Evolutionary conservation across 257 asterid genomes (phyloP).

Genomic region (Fraxinus excelsior): DNA sequence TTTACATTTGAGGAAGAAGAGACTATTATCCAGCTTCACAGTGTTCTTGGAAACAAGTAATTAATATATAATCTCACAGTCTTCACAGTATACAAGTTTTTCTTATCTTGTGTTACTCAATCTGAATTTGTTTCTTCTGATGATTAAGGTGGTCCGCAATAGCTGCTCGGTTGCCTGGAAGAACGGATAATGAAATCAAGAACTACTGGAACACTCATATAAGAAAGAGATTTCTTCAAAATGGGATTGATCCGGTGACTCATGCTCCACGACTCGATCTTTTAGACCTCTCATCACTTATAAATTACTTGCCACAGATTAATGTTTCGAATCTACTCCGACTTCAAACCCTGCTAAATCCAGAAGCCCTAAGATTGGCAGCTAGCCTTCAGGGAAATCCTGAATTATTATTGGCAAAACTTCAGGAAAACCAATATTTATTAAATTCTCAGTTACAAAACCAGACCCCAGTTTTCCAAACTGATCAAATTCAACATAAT

Average conservation of each 20-base stretch:
- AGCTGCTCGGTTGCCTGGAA: too few species aligned
- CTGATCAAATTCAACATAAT: constrained; percentile 10
- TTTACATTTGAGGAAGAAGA: constrained; percentile 36
- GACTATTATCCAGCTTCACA: constrained; percentile 31
- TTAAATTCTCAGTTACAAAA: background rate
- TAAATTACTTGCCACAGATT: constrained; percentile 14
- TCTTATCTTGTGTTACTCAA: background rate
- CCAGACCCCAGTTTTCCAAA: constrained; percentile 20
- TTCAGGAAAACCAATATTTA: constrained; percentile 26
- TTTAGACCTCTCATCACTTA: constrained; percentile 23
- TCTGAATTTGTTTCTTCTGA: background rate
- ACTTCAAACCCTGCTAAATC: constrained; percentile 25
- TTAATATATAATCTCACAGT: background rate
- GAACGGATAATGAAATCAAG: too few species aligned
- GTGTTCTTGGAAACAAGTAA: constrained; percentile 39
- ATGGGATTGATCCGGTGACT: constrained; percentile 27
- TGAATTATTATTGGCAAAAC: constrained; percentile 10
- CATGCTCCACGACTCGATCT: constrained; percentile 23
- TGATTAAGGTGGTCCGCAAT: too few species aligned
- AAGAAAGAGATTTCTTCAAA: constrained; percentile 14
- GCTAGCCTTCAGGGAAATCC: constrained; percentile 11
- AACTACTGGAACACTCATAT: too few species aligned
- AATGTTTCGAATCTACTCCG: constrained; percentile 17
- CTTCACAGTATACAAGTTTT: background rate
- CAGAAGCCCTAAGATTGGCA: constrained; percentile 20